phyloP scores from a whole-genome alignment of 148 eudicot species.

The Rhododendron simsii region DNA sequence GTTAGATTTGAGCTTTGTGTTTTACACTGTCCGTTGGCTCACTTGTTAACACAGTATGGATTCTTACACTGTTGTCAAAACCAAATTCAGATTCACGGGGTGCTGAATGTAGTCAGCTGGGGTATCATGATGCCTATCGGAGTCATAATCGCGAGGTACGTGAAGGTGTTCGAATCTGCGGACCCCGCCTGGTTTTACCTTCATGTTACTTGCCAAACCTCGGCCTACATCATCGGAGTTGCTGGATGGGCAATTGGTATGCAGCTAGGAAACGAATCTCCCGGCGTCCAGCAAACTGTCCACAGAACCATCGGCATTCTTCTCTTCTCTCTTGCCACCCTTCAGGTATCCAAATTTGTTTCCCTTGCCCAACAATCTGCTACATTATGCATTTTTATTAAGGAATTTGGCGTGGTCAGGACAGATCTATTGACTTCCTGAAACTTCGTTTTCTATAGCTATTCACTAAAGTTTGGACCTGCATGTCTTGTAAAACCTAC shows the following conservation, averaged over 20 bases:
- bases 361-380: neutral
- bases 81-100: conserved; percentile 58
- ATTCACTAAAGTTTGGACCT: neutral
- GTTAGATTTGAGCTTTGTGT: neutral
- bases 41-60: neutral
- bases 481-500: too few relatives aligned
- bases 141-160: conserved; percentile 55
- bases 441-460: neutral
- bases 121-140: conserved; percentile 69
- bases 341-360: conserved; percentile 48
- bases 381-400: neutral
- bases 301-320: conserved; percentile 62
- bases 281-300: conserved; percentile 30
- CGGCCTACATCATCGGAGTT: conserved; percentile 58
- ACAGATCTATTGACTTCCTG: neutral
- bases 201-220: conserved; percentile 57
- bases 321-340: conserved; percentile 60
- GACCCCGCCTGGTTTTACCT: conserved; percentile 89
- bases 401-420: neutral
- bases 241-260: conserved; percentile 76
- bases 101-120: conserved; percentile 70
- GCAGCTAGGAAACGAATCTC: conserved; percentile 41
- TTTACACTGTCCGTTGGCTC: neutral
- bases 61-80: neutral
- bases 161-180: conserved; percentile 46